phyloP scores from a whole-genome alignment of 371 early-diverging fungal genomes.

The Haplosporangium sp. region DNA sequence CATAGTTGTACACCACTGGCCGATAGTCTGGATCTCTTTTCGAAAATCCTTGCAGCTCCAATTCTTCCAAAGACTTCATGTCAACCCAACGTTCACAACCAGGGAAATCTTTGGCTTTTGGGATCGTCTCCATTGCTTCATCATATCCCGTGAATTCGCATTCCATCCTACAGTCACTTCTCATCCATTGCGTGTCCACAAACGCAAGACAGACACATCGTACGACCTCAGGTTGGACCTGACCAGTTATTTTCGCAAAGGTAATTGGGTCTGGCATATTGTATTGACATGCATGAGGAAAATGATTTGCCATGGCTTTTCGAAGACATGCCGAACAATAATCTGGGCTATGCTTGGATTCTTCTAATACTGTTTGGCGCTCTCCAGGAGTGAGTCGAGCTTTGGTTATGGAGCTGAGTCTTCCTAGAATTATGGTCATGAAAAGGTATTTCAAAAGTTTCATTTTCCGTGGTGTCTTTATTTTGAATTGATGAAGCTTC shows the following conservation, averaged over 20 bases:
- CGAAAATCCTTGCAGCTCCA: slow-evolving; percentile 11
- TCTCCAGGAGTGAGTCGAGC: slow-evolving; percentile 19
- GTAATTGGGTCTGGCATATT: slow-evolving; percentile 17
- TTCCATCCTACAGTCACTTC: slow-evolving; percentile 21
- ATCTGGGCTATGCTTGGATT: slow-evolving; percentile 3
- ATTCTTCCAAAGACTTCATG: slow-evolving; percentile 16
- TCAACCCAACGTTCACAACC: slow-evolving; percentile 31
- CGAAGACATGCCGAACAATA: slow-evolving; percentile 29
- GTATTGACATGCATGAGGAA: slow-evolving; percentile 31
- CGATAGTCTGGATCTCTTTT: slow-evolving; percentile 10
- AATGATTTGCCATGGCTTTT: slow-evolving; percentile 43
- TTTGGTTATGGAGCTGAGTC: not conserved
- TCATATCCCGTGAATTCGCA: slow-evolving; percentile 18
- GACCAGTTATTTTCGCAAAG: not conserved
- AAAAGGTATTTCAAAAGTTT: no score
- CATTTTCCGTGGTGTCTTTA: no score
- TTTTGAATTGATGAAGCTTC: no score
- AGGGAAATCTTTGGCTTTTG: slow-evolving; percentile 10
- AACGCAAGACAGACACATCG: slow-evolving; percentile 35
- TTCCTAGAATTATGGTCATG: not conserved
- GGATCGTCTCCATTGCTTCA: slow-evolving; percentile 15
- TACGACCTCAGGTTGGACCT: not conserved
- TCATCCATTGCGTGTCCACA: slow-evolving; percentile 25
- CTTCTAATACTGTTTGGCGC: not conserved
- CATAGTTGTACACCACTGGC: slow-evolving; percentile 19